Evolutionary conservation across 2,329 filamentous ascomycete species (phyloP).

Genomic region (Metarhizium humberi): DNA sequence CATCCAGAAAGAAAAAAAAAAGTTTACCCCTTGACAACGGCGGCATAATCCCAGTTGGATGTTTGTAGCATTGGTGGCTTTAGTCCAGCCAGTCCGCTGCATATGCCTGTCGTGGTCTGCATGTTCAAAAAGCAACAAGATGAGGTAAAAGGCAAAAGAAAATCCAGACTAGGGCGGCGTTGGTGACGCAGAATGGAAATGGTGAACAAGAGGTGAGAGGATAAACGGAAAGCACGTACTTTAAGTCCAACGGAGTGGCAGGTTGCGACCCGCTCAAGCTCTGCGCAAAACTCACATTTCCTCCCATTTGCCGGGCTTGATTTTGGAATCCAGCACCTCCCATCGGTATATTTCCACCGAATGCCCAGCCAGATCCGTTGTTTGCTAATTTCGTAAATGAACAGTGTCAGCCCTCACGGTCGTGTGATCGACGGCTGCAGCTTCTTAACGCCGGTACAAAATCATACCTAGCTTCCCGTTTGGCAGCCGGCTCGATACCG

Average conservation of each 20-base stretch:
- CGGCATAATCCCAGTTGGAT: slow-evolving; percentile 16
- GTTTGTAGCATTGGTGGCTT: slow-evolving; percentile 2
- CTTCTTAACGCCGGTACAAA: not conserved
- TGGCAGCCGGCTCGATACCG: slow-evolving; percentile 49
- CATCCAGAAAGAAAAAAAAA: slow-evolving; percentile 1
- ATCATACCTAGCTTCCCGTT: slow-evolving; percentile 53
- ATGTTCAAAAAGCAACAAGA: not conserved
- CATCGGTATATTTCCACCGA: slow-evolving; percentile 54
- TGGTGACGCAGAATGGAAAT: not conserved
- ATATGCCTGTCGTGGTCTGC: not conserved
- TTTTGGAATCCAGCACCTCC: slow-evolving; percentile 44
- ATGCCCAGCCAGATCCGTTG: slow-evolving; percentile 51
- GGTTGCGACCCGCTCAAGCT: slow-evolving; percentile 55
- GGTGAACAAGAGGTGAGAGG: slow-evolving; percentile 2
- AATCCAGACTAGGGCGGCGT: not conserved
- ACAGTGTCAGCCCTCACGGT: not conserved
- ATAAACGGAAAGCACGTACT: slow-evolving; percentile 40
- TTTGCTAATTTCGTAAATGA: slow-evolving; percentile 28
- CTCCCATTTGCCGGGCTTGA: slow-evolving; percentile 43
- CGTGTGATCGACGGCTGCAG: no score
- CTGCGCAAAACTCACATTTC: slow-evolving; percentile 57
- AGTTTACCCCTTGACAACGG: slow-evolving; percentile 22
- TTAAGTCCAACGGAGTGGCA: slow-evolving; percentile 51
- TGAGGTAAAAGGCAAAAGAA: not conserved
- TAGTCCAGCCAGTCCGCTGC: slow-evolving; percentile 7